Evolutionary conservation across 352 stramenopile species (phyloP).

Genomic region (Blastocystis sp.): DNA sequence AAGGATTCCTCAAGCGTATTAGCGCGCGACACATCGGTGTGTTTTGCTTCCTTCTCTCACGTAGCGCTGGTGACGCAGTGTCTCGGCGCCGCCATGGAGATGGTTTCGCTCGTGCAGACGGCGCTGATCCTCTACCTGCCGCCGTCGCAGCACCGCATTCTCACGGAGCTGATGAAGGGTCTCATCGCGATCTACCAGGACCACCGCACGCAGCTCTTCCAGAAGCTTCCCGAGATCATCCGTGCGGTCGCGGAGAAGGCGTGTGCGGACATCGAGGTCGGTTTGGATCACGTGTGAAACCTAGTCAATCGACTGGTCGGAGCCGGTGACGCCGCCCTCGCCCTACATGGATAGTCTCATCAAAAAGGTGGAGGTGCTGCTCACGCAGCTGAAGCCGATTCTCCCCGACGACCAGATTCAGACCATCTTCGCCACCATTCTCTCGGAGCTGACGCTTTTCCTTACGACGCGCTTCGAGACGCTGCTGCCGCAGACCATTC

Average conservation of each 20-base stretch:
- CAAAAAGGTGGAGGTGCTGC: slow-evolving; percentile 20
- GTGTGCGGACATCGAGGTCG: background rate
- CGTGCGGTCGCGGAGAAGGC: background rate
- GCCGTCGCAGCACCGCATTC: background rate
- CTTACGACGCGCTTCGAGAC: slow-evolving; percentile 3
- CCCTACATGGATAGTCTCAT: slow-evolving; percentile 30
- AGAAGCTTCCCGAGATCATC: slow-evolving; percentile 33
- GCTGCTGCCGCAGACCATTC: background rate
- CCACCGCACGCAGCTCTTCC: background rate
- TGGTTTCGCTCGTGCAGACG: slow-evolving; percentile 4
- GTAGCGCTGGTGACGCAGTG: background rate
- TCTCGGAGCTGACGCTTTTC: slow-evolving; percentile 1
- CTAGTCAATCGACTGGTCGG: background rate
- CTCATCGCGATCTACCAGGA: background rate
- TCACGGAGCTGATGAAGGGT: background rate
- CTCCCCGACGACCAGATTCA: slow-evolving; percentile 33
- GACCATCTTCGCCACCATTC: slow-evolving; percentile 7
- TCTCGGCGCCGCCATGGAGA: background rate
- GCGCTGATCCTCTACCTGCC: background rate
- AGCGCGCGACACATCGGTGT: slow-evolving; percentile 13
- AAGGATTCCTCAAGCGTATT: slow-evolving; percentile 34
- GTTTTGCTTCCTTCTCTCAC: background rate
- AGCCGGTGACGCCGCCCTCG: background rate
- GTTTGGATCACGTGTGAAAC: background rate
- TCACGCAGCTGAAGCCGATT: slow-evolving; percentile 30